Evolutionary conservation across 129 eudicot species (phyloP).

Genomic region (Scalesia atractyloides): DNA sequence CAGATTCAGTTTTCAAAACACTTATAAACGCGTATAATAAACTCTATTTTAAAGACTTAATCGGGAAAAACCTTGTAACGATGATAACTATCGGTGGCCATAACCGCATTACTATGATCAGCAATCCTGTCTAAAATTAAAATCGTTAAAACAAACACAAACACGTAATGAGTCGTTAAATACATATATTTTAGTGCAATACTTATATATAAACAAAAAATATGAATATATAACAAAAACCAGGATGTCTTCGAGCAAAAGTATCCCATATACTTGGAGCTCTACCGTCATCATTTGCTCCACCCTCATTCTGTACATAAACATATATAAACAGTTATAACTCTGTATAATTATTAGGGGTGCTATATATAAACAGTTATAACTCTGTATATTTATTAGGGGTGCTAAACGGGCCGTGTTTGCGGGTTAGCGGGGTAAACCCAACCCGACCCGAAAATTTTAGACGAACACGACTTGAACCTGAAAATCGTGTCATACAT

Average conservation of each 20-base stretch:
- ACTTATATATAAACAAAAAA: background rate
- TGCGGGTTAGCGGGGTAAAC: too few species aligned
- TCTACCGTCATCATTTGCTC: slow-evolving; percentile 51
- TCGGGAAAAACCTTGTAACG: slow-evolving; percentile 40
- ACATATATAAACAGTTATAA: background rate
- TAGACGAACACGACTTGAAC: too few species aligned
- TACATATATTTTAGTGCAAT: background rate
- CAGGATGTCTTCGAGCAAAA: slow-evolving; percentile 47
- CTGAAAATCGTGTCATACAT: too few species aligned
- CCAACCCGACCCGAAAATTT: too few species aligned
- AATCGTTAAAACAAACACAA: background rate
- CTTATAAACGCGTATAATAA: background rate
- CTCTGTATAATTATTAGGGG: background rate
- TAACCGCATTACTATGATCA: slow-evolving; percentile 42
- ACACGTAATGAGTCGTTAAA: background rate
- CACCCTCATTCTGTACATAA: slow-evolving; percentile 52
- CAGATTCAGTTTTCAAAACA: too few species aligned
- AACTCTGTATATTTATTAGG: too few species aligned
- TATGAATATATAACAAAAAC: slow-evolving; percentile 25
- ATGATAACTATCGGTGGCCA: slow-evolving; percentile 51
- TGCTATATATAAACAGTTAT: too few species aligned
- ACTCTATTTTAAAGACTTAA: background rate
- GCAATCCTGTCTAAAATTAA: slow-evolving; percentile 37
- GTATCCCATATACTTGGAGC: slow-evolving; percentile 64
- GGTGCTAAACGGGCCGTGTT: too few species aligned